Base-by-base conservation (phyloP, 2,329 filamentous ascomycete species). In the Fusarium sp. region DNA sequence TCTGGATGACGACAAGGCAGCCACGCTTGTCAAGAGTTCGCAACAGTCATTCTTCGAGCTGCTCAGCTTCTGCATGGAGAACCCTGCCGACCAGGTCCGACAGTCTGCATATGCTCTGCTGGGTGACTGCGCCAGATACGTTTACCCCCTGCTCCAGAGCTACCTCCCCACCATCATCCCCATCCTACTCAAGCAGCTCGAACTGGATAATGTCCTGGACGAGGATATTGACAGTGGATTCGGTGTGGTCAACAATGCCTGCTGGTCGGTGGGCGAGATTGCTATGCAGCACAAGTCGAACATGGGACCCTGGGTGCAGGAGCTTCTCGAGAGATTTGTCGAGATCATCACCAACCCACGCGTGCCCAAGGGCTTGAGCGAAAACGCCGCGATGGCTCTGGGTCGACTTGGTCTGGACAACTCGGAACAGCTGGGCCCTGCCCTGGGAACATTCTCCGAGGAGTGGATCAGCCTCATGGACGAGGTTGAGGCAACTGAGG, bases 161-260 rank as follows among this genome's bases (percentile, higher is more conserved):
- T 93, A 92, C 76, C 86, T 99, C 16, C 88, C 90, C 2, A 90
- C 87, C 14, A 88, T 98, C 64, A 85, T 98, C 80, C 93, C 94
- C 1, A 91, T 96, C 58, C 85, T 98, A n/a, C 89, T 98, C 73
- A 90, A 91, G 77, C 95, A 98, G 81, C 90, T 99, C 31, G 95
- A 98, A 75, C 86, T 98, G 75, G 93, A 95, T 70, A 88, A 88
- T 64, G 89, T 95, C 60, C 84, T 91, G 20, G 93, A 95, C 70
- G 94, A 97, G 76, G 93, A 95, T 70, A 91, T 94, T 56, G 94
- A 97, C 73, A 93, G 90, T 20, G 92, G 92, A 16, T 98, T 98
- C 82, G 94, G 95, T 69, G 95, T 98, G 34, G 92, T 98, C 69
- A 99, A 98, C 88, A 99, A 99, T 80, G 96, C 96, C 24, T 98